phyloP scores from a whole-genome alignment of 129 eudicot species.

The carrot (Daucus carota) region DNA sequence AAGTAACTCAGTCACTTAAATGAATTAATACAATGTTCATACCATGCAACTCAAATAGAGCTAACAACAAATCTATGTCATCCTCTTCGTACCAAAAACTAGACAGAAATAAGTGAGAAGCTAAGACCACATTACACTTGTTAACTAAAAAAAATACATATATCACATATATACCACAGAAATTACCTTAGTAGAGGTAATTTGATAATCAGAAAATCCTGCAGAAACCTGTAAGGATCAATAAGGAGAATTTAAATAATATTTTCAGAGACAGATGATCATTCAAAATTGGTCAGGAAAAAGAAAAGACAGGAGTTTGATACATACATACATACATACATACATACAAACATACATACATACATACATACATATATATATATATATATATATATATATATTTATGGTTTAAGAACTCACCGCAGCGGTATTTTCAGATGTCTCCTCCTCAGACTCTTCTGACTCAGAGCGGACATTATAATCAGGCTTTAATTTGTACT shows the following conservation, averaged over 20 bases:
- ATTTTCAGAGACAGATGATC: background rate
- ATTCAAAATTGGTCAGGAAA: background rate
- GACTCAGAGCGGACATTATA: constrained; percentile 20
- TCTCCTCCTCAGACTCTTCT: constrained; percentile 30
- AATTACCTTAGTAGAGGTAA: background rate
- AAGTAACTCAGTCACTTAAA: background rate
- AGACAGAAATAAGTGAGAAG: too few species aligned
- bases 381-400: too few species aligned
- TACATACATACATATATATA: background rate
- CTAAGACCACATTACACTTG: too few species aligned
- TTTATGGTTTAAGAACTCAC: too few species aligned
- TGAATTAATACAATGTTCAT: background rate
- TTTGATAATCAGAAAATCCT: background rate
- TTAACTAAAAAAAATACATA: too few species aligned
- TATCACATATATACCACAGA: too few species aligned
- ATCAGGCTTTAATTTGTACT: constrained; percentile 19
- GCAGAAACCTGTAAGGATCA: background rate
- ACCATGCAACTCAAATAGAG: background rate
- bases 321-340: too few species aligned
- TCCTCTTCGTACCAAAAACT: too few species aligned
- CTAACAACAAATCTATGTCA: background rate
- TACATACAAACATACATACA: too few species aligned
- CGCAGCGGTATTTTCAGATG: constrained; percentile 10
- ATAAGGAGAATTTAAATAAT: too few species aligned
- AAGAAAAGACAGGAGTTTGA: background rate